Evolutionary conservation across 768 basidiomycete species (phyloP).

Genomic region (Gymnopilus dilepis): DNA sequence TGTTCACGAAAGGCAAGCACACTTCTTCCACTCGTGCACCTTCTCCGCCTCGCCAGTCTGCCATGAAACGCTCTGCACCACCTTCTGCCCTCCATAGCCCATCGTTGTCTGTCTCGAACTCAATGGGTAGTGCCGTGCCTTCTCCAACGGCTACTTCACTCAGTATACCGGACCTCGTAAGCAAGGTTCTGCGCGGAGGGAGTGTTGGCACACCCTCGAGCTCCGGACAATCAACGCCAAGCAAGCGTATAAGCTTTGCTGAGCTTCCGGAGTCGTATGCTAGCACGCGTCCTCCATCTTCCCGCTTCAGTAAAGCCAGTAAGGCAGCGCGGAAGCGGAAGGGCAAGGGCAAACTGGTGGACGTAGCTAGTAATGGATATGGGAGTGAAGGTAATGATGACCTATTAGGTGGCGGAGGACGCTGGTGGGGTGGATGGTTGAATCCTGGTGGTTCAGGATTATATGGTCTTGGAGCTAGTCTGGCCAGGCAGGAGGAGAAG

Average conservation of each 20-base stretch:
- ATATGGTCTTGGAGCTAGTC: slow-evolving; percentile 22
- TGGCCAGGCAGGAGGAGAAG: slow-evolving; percentile 47
- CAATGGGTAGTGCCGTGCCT: slow-evolving; percentile 25
- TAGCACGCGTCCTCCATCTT: slow-evolving; percentile 36
- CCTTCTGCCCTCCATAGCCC: slow-evolving; percentile 15
- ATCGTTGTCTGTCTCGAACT: slow-evolving; percentile 11
- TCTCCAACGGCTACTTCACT: slow-evolving; percentile 13
- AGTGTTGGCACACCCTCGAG: slow-evolving; percentile 42
- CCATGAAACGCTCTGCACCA: slow-evolving; percentile 40
- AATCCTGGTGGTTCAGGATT: slow-evolving; percentile 19
- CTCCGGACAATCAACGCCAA: slow-evolving; percentile 59
- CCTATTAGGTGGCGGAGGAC: slow-evolving; percentile 21
- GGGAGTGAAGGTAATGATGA: slow-evolving; percentile 17
- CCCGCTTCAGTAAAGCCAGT: slow-evolving; percentile 41
- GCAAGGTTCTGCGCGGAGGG: slow-evolving; percentile 25
- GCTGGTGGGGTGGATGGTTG: slow-evolving; percentile 36
- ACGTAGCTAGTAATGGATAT: not conserved
- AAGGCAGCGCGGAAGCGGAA: slow-evolving; percentile 34
- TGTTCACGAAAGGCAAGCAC: slow-evolving; percentile 66
- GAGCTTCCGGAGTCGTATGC: slow-evolving; percentile 73
- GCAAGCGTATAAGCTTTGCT: slow-evolving; percentile 79
- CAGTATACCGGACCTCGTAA: slow-evolving; percentile 36
- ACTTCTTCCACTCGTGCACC: slow-evolving; percentile 68
- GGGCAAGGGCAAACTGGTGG: slow-evolving; percentile 14
- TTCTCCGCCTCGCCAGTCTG: slow-evolving; percentile 57